Percentiles rank a stretch among this genome's conserved stretches.
phyloP scores from a whole-genome alignment of 2,329 filamentous ascomycete genomes.

The Alternaria tenuissima region DNA sequence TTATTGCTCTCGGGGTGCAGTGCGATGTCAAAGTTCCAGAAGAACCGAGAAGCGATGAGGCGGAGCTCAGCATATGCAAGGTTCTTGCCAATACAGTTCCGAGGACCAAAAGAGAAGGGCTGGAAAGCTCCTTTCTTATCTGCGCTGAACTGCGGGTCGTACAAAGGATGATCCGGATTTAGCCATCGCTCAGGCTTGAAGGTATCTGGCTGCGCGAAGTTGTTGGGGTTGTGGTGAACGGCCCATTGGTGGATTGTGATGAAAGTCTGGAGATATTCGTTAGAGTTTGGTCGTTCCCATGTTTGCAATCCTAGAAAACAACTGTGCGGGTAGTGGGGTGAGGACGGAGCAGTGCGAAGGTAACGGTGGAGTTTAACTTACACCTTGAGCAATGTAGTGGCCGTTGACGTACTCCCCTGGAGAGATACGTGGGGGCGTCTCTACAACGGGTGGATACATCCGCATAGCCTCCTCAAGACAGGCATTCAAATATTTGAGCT shows the following conservation, averaged over 20 bases:
- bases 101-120: constrained; percentile 27
- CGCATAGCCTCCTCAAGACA: constrained; percentile 26
- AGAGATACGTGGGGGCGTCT: constrained; percentile 7
- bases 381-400: constrained; percentile 21
- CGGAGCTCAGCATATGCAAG: constrained; percentile 51
- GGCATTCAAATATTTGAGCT: constrained; percentile 26
- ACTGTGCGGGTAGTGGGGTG: no score
- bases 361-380: background rate
- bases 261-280: background rate
- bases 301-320: fast-evolving
- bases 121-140: constrained; percentile 43
- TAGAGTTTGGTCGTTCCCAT: fast-evolving
- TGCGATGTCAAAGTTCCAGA: constrained; percentile 51
- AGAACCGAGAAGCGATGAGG: constrained; percentile 48
- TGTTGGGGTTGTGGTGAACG: constrained; percentile 20
- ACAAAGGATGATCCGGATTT: constrained; percentile 14
- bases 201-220: constrained; percentile 31
- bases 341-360: no score
- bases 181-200: constrained; percentile 41
- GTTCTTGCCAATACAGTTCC: constrained; percentile 28
- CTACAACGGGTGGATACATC: constrained; percentile 23
- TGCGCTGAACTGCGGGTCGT: constrained; percentile 9
- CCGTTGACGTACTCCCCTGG: constrained; percentile 25
- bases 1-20: background rate
- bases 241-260: constrained; percentile 27